Conservation (phyloP, 1,139 yeast species). For the Yamadazyma aaseri region DNA sequence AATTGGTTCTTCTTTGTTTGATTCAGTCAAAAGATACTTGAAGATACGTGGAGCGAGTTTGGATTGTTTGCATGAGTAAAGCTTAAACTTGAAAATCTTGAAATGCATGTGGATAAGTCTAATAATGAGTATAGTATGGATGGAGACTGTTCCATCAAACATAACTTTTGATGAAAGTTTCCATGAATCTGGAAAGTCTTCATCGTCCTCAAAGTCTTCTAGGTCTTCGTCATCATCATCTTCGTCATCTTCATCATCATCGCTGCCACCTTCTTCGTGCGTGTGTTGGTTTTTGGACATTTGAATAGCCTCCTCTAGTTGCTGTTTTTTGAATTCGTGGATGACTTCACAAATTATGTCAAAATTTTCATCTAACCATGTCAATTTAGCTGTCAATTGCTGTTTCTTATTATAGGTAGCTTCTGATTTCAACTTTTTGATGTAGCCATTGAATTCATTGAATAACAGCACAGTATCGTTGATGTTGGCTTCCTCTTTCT, state of each 20-base stretch:
- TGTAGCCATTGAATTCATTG: constrained; percentile 45
- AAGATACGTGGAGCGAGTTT: constrained; percentile 17
- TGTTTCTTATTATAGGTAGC: constrained; percentile 24
- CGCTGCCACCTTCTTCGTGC: constrained; percentile 19
- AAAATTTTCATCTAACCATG: constrained; percentile 64
- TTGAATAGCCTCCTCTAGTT: constrained; percentile 1
- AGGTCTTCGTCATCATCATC: constrained; percentile 20
- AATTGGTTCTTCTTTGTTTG: constrained; percentile 13
- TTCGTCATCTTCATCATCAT: constrained; percentile 14
- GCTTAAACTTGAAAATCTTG: constrained; percentile 21
- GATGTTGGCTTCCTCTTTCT: constrained; percentile 39
- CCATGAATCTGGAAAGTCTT: constrained; percentile 30
- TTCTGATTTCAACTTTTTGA: constrained; percentile 28
- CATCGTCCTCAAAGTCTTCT: constrained; percentile 17
- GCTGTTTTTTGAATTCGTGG: constrained; percentile 6
- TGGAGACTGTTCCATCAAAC: constrained; percentile 23
- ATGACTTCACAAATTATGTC: constrained; percentile 40
- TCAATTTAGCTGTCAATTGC: constrained; percentile 43
- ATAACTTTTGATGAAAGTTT: constrained; percentile 24
- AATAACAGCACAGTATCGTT: constrained; percentile 60
- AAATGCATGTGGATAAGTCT: constrained; percentile 26
- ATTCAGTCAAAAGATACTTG: constrained; percentile 13
- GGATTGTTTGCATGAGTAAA: constrained; percentile 9
- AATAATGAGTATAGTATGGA: constrained; percentile 27
- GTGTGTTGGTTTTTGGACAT: constrained; percentile 13